Percentiles rank a stretch among this genome's conserved stretches.
phyloP scores from a whole-genome alignment of 441 rosid genomes.

The Bocquillonia castaneifolia region DNA sequence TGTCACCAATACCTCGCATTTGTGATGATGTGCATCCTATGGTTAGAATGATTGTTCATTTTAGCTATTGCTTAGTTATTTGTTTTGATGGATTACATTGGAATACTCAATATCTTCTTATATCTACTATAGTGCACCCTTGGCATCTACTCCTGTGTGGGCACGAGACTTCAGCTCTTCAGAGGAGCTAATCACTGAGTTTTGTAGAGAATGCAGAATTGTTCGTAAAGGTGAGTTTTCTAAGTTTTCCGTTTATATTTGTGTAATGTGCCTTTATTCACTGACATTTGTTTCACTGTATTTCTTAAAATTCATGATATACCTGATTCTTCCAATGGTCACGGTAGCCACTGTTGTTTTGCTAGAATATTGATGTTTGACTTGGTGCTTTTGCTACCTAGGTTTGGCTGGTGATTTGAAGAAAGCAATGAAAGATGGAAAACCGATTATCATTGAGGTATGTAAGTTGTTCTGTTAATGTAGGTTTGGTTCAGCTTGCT shows the following conservation, averaged over 20 bases:
- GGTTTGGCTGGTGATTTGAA: constrained; percentile 98
- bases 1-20: background rate
- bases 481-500: background rate
- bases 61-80: background rate
- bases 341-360: constrained; percentile 4
- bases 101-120: constrained; percentile 17
- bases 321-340: constrained; percentile 1
- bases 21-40: background rate
- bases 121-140: constrained; percentile 62
- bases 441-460: constrained; percentile 96
- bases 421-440: constrained; percentile 99
- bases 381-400: constrained; percentile 28
- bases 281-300: background rate
- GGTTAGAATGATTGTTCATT: constrained; percentile 7
- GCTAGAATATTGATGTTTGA: constrained; percentile 13
- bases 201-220: constrained; percentile 94
- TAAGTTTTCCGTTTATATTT: constrained; percentile 13
- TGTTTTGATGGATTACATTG: constrained; percentile 3
- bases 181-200: constrained; percentile 85
- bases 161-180: constrained; percentile 74
- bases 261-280: background rate
- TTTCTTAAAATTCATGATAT: background rate
- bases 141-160: constrained; percentile 94
- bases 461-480: background rate
- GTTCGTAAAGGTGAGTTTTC: constrained; percentile 83